Conservation (phyloP, 2,329 filamentous ascomycete species). For the Sphaerulina vaccinii region DNA sequence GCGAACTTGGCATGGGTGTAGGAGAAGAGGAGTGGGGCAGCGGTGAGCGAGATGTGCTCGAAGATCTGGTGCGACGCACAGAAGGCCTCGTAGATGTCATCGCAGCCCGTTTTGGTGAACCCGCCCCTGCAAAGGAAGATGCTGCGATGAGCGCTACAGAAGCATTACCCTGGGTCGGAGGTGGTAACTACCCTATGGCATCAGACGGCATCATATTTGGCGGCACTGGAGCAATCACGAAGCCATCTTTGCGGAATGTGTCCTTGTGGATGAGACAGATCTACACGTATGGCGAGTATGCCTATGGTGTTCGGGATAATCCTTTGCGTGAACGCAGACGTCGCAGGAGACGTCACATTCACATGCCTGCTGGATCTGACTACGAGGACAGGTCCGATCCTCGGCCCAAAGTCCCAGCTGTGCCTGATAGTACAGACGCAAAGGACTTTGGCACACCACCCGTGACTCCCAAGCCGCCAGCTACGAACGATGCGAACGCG, state of each 20-base stretch:
- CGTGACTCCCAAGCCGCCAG: not conserved
- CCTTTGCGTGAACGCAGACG: conserved; percentile 64
- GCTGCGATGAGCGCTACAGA: conserved; percentile 27
- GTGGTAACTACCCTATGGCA: conserved; percentile 63
- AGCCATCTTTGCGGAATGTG: conserved; percentile 68
- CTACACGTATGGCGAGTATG: conserved; percentile 76
- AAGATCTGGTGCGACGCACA: conserved; percentile 76
- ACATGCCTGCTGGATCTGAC: conserved; percentile 2
- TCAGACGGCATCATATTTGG: conserved; percentile 86
- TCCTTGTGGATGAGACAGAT: conserved; percentile 87
- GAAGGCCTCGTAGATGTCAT: conserved; percentile 85
- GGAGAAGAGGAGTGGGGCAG: conserved; percentile 95
- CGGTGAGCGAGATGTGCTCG: conserved; percentile 87
- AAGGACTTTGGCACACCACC: conserved; percentile 16
- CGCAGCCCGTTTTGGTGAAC: conserved; percentile 78
- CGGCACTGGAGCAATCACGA: conserved; percentile 71
- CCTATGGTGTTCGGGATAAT: conserved; percentile 82
- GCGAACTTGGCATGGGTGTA: conserved; percentile 89
- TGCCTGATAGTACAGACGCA: conserved; percentile 12
- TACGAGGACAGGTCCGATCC: conserved; percentile 11
- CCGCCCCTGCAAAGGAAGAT: conserved; percentile 38
- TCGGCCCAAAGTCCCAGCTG: conserved; percentile 1
- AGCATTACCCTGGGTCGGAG: conserved; percentile 67
- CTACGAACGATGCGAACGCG: not conserved
- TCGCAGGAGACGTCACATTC: conserved; percentile 42